Conservation (phyloP, 1,284 basidiomycete genomes). For the Ustilago crameri region DNA sequence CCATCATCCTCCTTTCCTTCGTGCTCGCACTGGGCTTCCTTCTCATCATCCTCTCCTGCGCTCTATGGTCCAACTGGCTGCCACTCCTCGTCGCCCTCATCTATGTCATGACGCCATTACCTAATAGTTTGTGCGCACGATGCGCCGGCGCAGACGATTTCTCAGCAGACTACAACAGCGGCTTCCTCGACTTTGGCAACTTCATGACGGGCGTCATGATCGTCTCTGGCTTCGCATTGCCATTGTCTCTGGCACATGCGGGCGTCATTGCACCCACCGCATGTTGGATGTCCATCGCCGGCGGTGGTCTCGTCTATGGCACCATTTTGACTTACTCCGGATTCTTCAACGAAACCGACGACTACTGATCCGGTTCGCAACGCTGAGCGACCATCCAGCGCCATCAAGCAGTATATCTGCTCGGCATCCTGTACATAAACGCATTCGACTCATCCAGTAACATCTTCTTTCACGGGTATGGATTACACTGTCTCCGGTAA, state of each 20-base stretch:
- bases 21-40: conserved; percentile 96
- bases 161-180: conserved; percentile 72
- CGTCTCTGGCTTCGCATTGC: conserved; percentile 88
- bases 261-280: conserved; percentile 86
- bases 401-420: neutral
- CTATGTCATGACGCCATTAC: conserved; percentile 93
- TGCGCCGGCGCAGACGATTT: conserved; percentile 72
- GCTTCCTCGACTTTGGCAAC: conserved; percentile 84
- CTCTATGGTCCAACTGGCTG: conserved; percentile 95
- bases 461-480: neutral
- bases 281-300: conserved; percentile 91
- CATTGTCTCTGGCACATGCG: conserved; percentile 90
- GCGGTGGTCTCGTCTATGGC: conserved; percentile 92
- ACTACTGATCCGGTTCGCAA: conserved; percentile 24
- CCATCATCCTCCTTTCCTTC: conserved; percentile 75
- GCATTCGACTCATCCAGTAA: neutral
- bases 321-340: conserved; percentile 72
- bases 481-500: neutral
- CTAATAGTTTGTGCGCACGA: conserved; percentile 80
- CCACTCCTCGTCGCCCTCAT: conserved; percentile 93
- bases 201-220: conserved; percentile 92
- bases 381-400: neutral
- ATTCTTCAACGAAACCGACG: conserved; percentile 61
- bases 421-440: neutral
- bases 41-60: conserved; percentile 96